Base-by-base conservation (phyloP, 176 grass and related monocot species). In the Pontederia crassipes region DNA sequence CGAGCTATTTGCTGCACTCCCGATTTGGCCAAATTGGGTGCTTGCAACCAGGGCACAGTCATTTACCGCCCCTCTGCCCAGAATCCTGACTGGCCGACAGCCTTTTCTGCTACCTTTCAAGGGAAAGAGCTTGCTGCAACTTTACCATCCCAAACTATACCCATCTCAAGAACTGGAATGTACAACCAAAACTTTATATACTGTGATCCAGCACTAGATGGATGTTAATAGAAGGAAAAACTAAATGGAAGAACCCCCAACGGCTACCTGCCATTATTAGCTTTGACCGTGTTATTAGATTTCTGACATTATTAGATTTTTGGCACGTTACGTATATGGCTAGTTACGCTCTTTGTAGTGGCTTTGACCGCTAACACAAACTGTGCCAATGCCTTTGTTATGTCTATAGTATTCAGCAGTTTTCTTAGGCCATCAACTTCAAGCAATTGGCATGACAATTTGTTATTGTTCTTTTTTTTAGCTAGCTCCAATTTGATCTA, bases 141-240 rank as follows among this genome's bases (percentile, higher is more conserved):
- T 4, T 70, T 98, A 20, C 84, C 74, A 17, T 83, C 84, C 11
- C 71, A 75, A 58, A 89, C 74, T 47, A 75, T 98, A 83, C 79
- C 79, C 11, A 82, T 98, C 75, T 76, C 71, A 9, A 84, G 79
- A 77, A 89, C 81, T 72, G 88, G 94, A 57, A 98, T 98, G 94
- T 98, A 93, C 72, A 98, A 98, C 62, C 78, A 92, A 85, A 92
- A 98, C 55, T 98, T 98, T 46, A 80, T 98, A 59, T 86, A 98
- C 70, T 98, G 94, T 62, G 77, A 92, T 56, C 81, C 84, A 0
- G 65, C 84, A 61, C 88, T 98, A 51, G 62, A 69, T 77, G 85
- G 69, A 49, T 98, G 74, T 77, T 88, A 60, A 93, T 98, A 1
- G 82, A 98, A 27, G 94, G 94, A 15, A 86, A 98, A 83, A 98